Conservation (phyloP, 192 early-diverging fungal species). For the Allomyces arbusculus region DNA sequence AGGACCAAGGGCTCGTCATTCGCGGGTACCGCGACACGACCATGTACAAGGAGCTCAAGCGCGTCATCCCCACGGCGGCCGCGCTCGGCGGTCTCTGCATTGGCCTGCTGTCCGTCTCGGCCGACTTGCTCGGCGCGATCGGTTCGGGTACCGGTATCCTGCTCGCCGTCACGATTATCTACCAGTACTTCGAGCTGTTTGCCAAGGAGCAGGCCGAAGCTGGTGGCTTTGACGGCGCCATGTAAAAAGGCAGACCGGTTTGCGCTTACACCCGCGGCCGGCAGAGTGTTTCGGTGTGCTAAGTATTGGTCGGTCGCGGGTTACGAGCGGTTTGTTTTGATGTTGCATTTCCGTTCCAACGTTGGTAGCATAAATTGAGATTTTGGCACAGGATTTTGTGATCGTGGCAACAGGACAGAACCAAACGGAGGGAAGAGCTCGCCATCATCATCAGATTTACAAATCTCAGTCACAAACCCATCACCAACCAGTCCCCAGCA, state of each 20-base stretch:
- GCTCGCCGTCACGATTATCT: conserved; percentile 95
- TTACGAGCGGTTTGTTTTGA: background rate
- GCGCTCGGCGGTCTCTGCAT: conserved; percentile 93
- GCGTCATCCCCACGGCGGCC: conserved; percentile 92
- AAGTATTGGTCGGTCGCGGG: background rate
- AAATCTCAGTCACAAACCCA: too few species aligned
- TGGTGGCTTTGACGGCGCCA: conserved; percentile 6
- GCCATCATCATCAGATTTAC: too few species aligned
- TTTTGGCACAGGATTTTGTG: background rate
- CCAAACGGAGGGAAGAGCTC: background rate
- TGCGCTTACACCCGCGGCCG: background rate
- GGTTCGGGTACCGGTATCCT: conserved; percentile 98
- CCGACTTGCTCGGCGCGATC: conserved; percentile 95
- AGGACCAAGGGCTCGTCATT: conserved; percentile 91
- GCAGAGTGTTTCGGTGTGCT: background rate
- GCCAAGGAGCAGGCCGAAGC: conserved; percentile 72
- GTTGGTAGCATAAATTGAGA: background rate
- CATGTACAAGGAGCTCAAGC: conserved; percentile 99
- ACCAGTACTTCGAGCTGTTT: conserved; percentile 97
- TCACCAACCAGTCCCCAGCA: too few species aligned
- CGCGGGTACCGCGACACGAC: conserved; percentile 80
- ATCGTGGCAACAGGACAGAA: background rate
- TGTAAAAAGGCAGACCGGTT: background rate
- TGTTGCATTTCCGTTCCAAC: background rate
- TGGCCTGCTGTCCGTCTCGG: conserved; percentile 82